Conservation (phyloP, 1,139 yeast genomes). For the Candida mesenterica region DNA sequence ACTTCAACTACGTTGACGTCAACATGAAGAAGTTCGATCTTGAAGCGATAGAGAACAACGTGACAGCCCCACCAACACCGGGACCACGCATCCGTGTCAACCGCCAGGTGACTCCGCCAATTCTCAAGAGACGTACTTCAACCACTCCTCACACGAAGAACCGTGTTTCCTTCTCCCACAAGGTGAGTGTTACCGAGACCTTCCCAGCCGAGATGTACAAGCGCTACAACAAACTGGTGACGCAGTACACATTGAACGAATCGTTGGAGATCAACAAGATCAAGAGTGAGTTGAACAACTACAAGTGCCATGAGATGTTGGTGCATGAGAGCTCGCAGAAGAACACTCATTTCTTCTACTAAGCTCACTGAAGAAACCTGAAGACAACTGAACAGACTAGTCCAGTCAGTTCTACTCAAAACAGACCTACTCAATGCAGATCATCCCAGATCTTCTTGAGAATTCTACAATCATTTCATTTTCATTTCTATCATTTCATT, state of each 20-base stretch:
- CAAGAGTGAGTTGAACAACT: slow-evolving; percentile 50
- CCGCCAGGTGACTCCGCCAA: slow-evolving; percentile 4
- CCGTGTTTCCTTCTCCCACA: slow-evolving; percentile 42
- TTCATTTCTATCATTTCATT: not conserved
- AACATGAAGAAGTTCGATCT: slow-evolving; percentile 26
- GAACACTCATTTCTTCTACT: slow-evolving; percentile 54
- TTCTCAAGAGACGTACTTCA: slow-evolving; percentile 8
- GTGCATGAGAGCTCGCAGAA: slow-evolving; percentile 52
- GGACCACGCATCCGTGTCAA: not conserved
- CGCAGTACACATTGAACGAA: slow-evolving; percentile 50
- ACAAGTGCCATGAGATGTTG: slow-evolving; percentile 54
- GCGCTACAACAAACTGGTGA: slow-evolving; percentile 51
- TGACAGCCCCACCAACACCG: not conserved
- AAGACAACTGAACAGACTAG: too few relatives aligned
- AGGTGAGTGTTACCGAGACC: slow-evolving; percentile 46
- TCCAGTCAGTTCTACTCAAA: too few relatives aligned
- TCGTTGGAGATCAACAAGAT: slow-evolving; percentile 45
- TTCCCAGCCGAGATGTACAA: slow-evolving; percentile 48
- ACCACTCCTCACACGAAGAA: slow-evolving; percentile 13
- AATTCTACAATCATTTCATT: too few relatives aligned
- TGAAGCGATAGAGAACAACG: slow-evolving; percentile 19
- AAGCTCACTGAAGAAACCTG: too few relatives aligned
- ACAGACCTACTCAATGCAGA: too few relatives aligned
- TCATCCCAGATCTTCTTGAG: too few relatives aligned
- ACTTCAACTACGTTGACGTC: slow-evolving; percentile 34